Evolutionary conservation across 2,329 filamentous ascomycete genomes (phyloP), one percentile per base, ranked within the genome.

Genomic region (Sarocladium brachiariae): DNA sequence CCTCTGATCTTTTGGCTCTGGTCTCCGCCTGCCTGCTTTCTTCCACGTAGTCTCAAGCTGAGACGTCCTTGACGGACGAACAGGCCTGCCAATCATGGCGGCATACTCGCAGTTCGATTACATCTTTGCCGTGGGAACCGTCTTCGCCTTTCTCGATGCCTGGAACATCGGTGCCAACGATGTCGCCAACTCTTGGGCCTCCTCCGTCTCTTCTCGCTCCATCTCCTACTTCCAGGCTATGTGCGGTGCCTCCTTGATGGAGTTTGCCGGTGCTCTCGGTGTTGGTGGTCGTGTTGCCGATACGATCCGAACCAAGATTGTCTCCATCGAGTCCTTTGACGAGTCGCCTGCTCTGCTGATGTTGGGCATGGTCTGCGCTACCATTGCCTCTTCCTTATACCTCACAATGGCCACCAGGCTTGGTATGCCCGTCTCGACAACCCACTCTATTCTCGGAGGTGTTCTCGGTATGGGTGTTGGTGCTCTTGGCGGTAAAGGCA

Each of bases 101-200:
- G 46, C 46, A 9, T 49, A 49, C 49, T 67, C 70, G 52, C 72
- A 84, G 58, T 84, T 75, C 55, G 75, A 81, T 64, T 84, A 83
- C 61, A 70, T 84, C 54, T 79, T 84, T 56, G 81, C 78, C 58
- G 75, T 84, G 50, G 80, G 77, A 65, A 80, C 77, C 50, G 74
- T 84, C 53, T 85, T 85, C 64, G 79, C 81, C 53, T 78, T 81
- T 61, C 75, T 85, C 35, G 81, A 84, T 62, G 80, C 80, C 50
- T 85, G 78, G 77, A 84, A 83, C 61, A 83, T 58, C 65, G 70
- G 68, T 57, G 67, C 61, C 63, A 73, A 82, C 68, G 85, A 88
- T 84, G 84, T 88, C 53, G 84, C 85, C 65, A 89, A 88, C 71
- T 79, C 83, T 2, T 89, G 82, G 80, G 84, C 84, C n/a, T 86